Conservation (phyloP, 164 flowering plant genomes). For the Hamamelis virginiana region DNA sequence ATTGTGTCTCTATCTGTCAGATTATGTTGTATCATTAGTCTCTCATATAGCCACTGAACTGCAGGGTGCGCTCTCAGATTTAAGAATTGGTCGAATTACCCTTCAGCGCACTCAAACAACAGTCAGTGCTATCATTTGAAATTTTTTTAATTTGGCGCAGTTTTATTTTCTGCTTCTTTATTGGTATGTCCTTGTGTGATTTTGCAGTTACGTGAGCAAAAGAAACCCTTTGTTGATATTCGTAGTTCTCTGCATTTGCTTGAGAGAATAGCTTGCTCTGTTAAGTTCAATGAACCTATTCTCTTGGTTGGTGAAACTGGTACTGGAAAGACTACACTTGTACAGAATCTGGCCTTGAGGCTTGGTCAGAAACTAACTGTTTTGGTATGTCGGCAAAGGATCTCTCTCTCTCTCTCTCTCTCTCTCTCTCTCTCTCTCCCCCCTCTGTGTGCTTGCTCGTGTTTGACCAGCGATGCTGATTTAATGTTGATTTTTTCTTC, state of each 20-base stretch:
- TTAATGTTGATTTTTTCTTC: background rate
- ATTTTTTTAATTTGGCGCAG: background rate
- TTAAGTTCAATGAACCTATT: constrained; percentile 85
- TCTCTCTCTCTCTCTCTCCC: background rate
- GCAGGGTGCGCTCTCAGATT: constrained; percentile 46
- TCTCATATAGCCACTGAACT: constrained; percentile 13
- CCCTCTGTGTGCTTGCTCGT: too few relatives aligned
- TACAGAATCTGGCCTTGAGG: constrained; percentile 77
- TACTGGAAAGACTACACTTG: constrained; percentile 97
- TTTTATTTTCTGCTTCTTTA: background rate
- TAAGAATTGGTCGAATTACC: constrained; percentile 64
- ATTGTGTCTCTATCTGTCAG: background rate
- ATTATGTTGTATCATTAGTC: background rate
- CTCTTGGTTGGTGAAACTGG: constrained; percentile 99
- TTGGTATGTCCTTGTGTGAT: constrained; percentile 5
- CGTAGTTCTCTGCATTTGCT: constrained; percentile 66
- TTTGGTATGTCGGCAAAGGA: constrained; percentile 51
- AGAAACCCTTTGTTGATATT: constrained; percentile 63
- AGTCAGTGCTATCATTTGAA: constrained; percentile 20
- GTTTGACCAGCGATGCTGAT: background rate
- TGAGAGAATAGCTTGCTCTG: constrained; percentile 87
- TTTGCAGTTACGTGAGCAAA: constrained; percentile 36
- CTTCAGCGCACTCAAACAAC: constrained; percentile 34
- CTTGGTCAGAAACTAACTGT: constrained; percentile 82
- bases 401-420: constrained; percentile 6